Evolutionary conservation across 306 rosid genomes (phyloP), one percentile per base, ranked within the genome.

Genomic region (Gastrolobium villosum): DNA sequence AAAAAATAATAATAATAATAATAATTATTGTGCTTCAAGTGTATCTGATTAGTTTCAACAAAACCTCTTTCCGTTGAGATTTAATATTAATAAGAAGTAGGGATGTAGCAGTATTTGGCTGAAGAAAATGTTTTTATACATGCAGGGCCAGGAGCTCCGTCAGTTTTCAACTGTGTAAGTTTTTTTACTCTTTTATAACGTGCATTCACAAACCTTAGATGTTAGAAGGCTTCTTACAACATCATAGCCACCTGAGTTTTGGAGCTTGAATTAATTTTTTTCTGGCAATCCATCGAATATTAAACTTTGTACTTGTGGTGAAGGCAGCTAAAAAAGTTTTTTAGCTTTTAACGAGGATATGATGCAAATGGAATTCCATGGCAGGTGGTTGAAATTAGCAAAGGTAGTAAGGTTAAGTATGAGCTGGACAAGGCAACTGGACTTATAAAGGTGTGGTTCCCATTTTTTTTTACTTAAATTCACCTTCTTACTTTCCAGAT

Each of bases 111-210:
- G 32, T 69, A 28, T 48, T 64, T 80, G 26, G 44, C 67, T 76
- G 39, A 54, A 80, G 78, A 69, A 36, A 31, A 56, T 74, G 74
- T 30, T 87, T 79, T 56, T 10, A 52, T 72, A 67, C 32, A 10
- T 80, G 86, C 96, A 93, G 97, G 99, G 28, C 99, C 99, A 11
- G 99, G 97, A 74, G 98, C 99, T 70, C 99, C 99, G 10, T 13
- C 90, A 5, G 75, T 90, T 88, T 95, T 95, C 93, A 93, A 95
- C 79, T 89, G 94, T 85, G 99, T 93, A 87, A 88, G 98, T 69
- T 69, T 52, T 69, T 52, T 69, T 31, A 37, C 35, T 6, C 68
- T 67, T 69, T 53, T 63, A 37, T 14, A 65, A 50, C 61, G 73
- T 77, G 9, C 10, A 37, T 52, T 73, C 68, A 0, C 5, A 45